These are phyloP conservation scores for Trichosporon sp. DNA, from an alignment of 1,284 basidiomycete species.

Conservation along the genomic window DNA sequence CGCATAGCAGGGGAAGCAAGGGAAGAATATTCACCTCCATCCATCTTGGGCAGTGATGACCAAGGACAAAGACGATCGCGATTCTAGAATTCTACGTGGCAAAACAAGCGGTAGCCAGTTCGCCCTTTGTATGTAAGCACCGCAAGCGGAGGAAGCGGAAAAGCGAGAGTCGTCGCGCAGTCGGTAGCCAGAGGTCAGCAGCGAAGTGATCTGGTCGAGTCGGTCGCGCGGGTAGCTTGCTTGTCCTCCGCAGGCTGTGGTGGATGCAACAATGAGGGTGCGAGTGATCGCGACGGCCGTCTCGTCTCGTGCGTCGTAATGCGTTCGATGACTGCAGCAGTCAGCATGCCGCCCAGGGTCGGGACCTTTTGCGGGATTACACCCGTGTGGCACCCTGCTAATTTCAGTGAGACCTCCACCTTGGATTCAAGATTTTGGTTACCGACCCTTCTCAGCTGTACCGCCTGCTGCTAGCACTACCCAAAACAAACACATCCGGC, in stretches of 20 bases:
- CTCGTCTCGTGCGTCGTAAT: neutral
- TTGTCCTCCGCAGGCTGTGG: conserved; percentile 16
- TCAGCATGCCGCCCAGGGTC: neutral
- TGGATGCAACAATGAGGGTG: conserved; percentile 13
- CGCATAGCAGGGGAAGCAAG: conserved; percentile 13
- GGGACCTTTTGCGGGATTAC: conserved; percentile 21
- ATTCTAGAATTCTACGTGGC: conserved; percentile 12
- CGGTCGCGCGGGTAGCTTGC: conserved; percentile 16
- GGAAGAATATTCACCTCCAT: conserved; percentile 51
- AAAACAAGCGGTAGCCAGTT: neutral
- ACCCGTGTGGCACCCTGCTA: conserved; percentile 11
- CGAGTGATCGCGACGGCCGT: conserved; percentile 3
- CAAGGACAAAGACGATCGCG: conserved; percentile 9
- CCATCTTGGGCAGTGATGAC: conserved; percentile 38
- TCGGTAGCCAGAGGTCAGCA: neutral
- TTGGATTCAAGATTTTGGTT: conserved; percentile 27
- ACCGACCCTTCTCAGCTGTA: neutral
- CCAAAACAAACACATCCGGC: conserved; percentile 23
- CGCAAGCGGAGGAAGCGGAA: conserved; percentile 13
- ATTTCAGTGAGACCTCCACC: conserved; percentile 27
- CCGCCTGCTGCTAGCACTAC: conserved; percentile 7
- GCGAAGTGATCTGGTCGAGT: conserved; percentile 12
- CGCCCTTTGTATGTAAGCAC: conserved; percentile 14
- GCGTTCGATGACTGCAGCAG: neutral
- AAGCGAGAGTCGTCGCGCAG: conserved; percentile 13